Percentiles rank a stretch among this genome's conserved stretches.
Evolutionary conservation across 441 rosid genomes (phyloP).

Genomic region (Corymbia calophylla): DNA sequence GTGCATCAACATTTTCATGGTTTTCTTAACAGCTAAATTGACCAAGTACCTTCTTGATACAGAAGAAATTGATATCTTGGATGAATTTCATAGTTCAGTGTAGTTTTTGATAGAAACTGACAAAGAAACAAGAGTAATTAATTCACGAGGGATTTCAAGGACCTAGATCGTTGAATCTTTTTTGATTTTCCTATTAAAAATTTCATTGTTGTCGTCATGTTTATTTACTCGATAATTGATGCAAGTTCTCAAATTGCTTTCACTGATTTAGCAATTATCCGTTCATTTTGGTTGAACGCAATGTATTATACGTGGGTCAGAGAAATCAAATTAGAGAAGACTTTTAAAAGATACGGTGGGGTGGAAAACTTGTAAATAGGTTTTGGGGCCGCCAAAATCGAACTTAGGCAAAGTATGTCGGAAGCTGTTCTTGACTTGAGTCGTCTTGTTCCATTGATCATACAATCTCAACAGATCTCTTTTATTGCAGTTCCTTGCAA

Average conservation of each 20-base stretch:
- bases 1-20: neutral
- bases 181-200: neutral
- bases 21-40: neutral
- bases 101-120: neutral
- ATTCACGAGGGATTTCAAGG: neutral
- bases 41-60: neutral
- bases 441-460: neutral
- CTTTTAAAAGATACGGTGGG: too few species aligned
- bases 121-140: fast-evolving
- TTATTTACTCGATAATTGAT: neutral
- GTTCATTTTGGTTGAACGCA: neutral
- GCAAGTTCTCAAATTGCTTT: neutral
- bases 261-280: too few species aligned
- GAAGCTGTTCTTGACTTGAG: neutral
- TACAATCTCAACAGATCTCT: neutral
- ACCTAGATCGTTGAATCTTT: neutral
- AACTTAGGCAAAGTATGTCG: neutral
- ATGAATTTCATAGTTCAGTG: neutral
- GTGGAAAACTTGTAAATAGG: too few species aligned
- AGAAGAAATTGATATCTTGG: neutral
- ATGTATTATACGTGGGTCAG: neutral
- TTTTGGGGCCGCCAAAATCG: neutral
- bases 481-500: neutral
- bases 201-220: neutral
- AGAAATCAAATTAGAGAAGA: too few species aligned